Evolutionary conservation across 257 asterid species (phyloP).

Genomic region (Capsicum baccatum): DNA sequence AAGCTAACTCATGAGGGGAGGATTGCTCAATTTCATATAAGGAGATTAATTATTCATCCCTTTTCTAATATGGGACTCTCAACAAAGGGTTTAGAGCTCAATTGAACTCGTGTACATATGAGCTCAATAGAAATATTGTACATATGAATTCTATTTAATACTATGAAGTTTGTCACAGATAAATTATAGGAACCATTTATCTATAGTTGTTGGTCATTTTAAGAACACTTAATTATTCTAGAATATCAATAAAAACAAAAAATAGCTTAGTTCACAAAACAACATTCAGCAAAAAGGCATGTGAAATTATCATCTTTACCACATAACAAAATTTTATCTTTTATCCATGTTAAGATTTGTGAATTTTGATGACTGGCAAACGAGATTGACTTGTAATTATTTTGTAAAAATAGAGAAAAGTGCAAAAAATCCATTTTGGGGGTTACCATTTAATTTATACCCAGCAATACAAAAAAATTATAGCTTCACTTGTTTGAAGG

Average conservation of each 20-base stretch:
- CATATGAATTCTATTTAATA: background rate
- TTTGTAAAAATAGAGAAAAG: background rate
- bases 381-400: background rate
- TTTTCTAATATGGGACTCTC: no score
- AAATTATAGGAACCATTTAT: background rate
- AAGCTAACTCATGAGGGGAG: no score
- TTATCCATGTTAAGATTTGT: background rate
- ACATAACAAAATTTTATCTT: background rate
- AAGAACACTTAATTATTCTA: background rate
- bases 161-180: no score
- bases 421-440: no score
- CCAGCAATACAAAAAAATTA: no score
- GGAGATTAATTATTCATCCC: no score
- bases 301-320: background rate
- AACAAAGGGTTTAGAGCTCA: background rate
- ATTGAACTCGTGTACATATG: no score
- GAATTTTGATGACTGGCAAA: background rate
- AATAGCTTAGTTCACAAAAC: background rate
- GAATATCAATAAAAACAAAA: background rate
- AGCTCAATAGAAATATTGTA: background rate
- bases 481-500: no score
- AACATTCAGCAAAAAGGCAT: background rate
- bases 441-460: no score
- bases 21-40: no score
- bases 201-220: background rate